A percentile compares a stretch with the other conserved stretches of the same genome.
Conservation (phyloP, 2,329 filamentous ascomycete genomes). For the Byssoonygena ceratinophila region DNA sequence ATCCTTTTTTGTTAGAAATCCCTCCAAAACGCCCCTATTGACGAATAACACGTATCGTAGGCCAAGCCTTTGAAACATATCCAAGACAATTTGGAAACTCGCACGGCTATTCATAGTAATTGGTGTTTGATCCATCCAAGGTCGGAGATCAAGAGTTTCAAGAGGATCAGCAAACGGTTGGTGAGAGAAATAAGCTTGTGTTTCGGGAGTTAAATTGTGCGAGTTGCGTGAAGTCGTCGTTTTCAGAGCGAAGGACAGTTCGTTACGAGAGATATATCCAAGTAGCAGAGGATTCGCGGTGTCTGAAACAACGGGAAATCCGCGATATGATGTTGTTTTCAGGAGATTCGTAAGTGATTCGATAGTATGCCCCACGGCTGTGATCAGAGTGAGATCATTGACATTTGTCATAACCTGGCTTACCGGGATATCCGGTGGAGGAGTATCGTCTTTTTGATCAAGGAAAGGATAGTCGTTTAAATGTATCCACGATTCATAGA, state of each 20-base stretch:
- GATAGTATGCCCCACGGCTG: slow-evolving; percentile 79
- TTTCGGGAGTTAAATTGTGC: slow-evolving; percentile 51
- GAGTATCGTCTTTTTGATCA: slow-evolving; percentile 72
- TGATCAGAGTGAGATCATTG: slow-evolving; percentile 80
- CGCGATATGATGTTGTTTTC: slow-evolving; percentile 64
- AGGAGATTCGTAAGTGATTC: slow-evolving; percentile 61
- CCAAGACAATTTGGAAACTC: slow-evolving; percentile 71
- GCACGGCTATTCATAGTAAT: slow-evolving; percentile 72
- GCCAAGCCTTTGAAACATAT: slow-evolving; percentile 90
- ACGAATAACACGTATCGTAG: slow-evolving; percentile 81
- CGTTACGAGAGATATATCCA: slow-evolving; percentile 87
- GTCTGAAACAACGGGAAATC: slow-evolving; percentile 81
- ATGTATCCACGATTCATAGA: slow-evolving; percentile 97
- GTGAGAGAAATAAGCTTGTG: slow-evolving; percentile 75
- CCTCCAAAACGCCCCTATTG: slow-evolving; percentile 69
- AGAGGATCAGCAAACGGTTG: slow-evolving; percentile 69
- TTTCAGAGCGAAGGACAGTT: slow-evolving; percentile 71
- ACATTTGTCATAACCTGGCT: slow-evolving; percentile 82
- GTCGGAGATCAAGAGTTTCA: slow-evolving; percentile 72
- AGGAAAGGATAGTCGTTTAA: slow-evolving; percentile 93
- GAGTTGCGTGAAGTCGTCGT: slow-evolving; percentile 43
- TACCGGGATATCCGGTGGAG: slow-evolving; percentile 74
- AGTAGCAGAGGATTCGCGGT: slow-evolving; percentile 66
- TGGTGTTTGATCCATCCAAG: slow-evolving; percentile 98
- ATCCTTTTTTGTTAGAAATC: slow-evolving; percentile 92